Evolutionary conservation across 2,329 filamentous ascomycete genomes (phyloP).

Genomic region (Penicillium sp.): DNA sequence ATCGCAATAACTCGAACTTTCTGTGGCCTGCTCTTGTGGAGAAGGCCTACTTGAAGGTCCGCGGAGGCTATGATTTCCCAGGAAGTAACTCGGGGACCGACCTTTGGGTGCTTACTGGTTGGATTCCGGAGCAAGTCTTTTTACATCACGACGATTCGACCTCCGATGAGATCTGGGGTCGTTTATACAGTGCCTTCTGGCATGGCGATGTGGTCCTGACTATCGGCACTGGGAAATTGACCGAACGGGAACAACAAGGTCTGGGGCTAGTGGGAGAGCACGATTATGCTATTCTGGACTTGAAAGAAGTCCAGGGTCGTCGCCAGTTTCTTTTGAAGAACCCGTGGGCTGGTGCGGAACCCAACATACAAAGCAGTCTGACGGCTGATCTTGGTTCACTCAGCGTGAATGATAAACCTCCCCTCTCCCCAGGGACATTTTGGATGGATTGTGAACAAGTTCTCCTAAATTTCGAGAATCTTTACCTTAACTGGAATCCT

Average conservation of each 20-base stretch:
- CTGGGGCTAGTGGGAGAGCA: slow-evolving; percentile 85
- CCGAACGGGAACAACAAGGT: slow-evolving; percentile 71
- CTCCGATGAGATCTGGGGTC: slow-evolving; percentile 72
- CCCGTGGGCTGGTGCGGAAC: slow-evolving; percentile 78
- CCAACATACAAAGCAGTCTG: slow-evolving; percentile 24
- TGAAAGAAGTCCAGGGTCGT: slow-evolving; percentile 63
- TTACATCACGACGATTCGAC: slow-evolving; percentile 82
- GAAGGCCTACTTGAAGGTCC: slow-evolving; percentile 93
- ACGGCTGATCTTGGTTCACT: slow-evolving; percentile 10
- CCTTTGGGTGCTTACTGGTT: slow-evolving; percentile 86
- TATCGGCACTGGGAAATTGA: slow-evolving; percentile 82
- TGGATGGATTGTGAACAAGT: slow-evolving; percentile 91
- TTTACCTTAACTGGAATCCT: slow-evolving; percentile 98
- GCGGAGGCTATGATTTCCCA: slow-evolving; percentile 95
- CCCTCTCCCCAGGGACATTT: slow-evolving; percentile 68
- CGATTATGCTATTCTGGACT: slow-evolving; percentile 86
- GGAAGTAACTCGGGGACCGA: slow-evolving; percentile 97
- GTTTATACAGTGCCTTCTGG: slow-evolving; percentile 71
- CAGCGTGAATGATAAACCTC: slow-evolving; percentile 15
- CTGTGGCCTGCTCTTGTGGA: slow-evolving; percentile 92
- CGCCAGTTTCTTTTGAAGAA: slow-evolving; percentile 85
- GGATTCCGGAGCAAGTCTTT: slow-evolving; percentile 95
- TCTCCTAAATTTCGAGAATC: slow-evolving; percentile 87
- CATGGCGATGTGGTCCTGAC: slow-evolving; percentile 83
- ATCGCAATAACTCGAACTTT: slow-evolving; percentile 75